Evolutionary conservation across 2,329 filamentous ascomycete species (phyloP).

Genomic region (Huntiella abstrusa): DNA sequence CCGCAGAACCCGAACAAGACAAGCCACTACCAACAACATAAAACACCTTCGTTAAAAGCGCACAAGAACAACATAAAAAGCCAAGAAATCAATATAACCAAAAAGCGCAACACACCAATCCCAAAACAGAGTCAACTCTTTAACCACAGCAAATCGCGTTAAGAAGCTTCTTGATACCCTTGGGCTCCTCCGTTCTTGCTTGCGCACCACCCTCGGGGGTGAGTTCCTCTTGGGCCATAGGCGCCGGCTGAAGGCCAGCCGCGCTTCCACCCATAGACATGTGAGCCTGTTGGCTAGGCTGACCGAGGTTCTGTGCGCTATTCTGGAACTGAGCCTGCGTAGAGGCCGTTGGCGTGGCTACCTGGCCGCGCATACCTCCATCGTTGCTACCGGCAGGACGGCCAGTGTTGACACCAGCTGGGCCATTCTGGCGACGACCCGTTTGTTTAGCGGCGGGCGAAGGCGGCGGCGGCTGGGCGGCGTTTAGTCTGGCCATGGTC

Average conservation of each 20-base stretch:
- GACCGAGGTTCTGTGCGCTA: conserved; percentile 69
- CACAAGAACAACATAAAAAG: conserved; percentile 16
- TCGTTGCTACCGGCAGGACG: conserved; percentile 46
- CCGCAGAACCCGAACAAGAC: not conserved
- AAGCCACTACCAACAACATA: not conserved
- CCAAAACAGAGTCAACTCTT: not conserved
- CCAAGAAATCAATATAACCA: not conserved
- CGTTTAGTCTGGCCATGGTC: conserved; percentile 80
- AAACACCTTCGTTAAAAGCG: conserved; percentile 12
- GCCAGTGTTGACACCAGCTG: conserved; percentile 54
- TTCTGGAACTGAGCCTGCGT: conserved; percentile 94
- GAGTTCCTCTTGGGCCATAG: conserved; percentile 41
- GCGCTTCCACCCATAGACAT: conserved; percentile 23
- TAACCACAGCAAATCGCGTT: conserved; percentile 82
- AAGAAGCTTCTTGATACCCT: conserved; percentile 79
- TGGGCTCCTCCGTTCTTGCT: conserved; percentile 24
- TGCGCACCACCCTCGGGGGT: not conserved
- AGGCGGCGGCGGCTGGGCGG: conserved; percentile 74
- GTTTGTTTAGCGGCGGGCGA: conserved; percentile 67
- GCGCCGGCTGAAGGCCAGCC: conserved; percentile 33
- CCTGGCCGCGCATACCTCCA: conserved; percentile 51
- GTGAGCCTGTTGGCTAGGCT: conserved; percentile 40
- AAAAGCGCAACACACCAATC: not conserved
- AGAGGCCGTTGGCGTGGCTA: conserved; percentile 69
- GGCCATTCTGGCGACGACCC: conserved; percentile 59